These are phyloP conservation scores for Dioscorea cayenensis DNA, from an alignment of 116 monocot species.

Conservation along the genomic window DNA sequence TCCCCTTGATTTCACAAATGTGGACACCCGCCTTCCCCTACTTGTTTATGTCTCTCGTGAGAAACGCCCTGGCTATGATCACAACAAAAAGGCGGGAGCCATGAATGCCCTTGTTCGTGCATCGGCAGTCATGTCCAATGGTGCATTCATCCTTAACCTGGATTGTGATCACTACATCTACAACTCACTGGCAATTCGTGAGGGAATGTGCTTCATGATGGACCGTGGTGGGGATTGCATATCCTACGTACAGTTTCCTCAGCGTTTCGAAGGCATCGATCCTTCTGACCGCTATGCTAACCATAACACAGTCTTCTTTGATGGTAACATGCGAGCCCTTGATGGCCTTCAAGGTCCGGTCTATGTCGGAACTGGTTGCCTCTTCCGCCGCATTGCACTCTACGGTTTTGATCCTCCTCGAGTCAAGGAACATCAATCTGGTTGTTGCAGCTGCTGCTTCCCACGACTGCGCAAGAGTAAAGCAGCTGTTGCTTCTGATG, in stretches of 20 bases:
- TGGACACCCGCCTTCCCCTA: constrained; percentile 40
- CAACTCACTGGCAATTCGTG: constrained; percentile 42
- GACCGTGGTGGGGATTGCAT: constrained; percentile 48
- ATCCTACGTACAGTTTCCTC: constrained; percentile 46
- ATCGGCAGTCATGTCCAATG: constrained; percentile 43
- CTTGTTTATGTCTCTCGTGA: constrained; percentile 51
- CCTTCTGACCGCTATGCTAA: constrained; percentile 50
- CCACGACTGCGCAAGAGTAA: not conserved
- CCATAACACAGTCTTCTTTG: constrained; percentile 50
- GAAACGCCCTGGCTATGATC: constrained; percentile 45
- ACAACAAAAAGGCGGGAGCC: constrained; percentile 56
- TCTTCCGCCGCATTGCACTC: constrained; percentile 47
- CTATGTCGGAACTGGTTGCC: constrained; percentile 47
- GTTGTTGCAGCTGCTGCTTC: constrained; percentile 1
- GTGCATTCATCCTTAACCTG: constrained; percentile 45
- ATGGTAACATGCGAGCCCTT: constrained; percentile 50
- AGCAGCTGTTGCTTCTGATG: not conserved
- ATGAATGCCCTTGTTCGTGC: constrained; percentile 54
- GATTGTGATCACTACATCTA: constrained; percentile 55
- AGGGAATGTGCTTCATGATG: constrained; percentile 60
- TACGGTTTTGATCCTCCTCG: constrained; percentile 43
- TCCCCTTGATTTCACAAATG: constrained; percentile 22
- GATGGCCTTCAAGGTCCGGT: constrained; percentile 45
- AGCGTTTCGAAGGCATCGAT: constrained; percentile 48
- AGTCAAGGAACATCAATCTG: not conserved